Percentiles rank a stretch among this genome's conserved stretches.
phyloP scores from a whole-genome alignment of 2,329 filamentous ascomycete genomes.

The Huntiella decipiens region DNA sequence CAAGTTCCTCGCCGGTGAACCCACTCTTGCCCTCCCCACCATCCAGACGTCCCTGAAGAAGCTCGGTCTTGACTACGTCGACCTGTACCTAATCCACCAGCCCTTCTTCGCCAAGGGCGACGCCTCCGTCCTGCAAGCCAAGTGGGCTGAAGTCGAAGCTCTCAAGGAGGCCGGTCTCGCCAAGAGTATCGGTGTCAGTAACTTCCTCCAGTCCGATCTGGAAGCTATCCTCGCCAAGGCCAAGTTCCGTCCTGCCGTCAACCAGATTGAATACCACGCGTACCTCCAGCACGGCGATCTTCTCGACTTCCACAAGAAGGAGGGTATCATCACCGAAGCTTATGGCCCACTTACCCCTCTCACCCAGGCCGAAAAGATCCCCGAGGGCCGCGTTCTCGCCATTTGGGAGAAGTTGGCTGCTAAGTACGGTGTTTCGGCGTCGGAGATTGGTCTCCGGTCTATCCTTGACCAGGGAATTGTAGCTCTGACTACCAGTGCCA shows the following conservation, averaged over 20 bases:
- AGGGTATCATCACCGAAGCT: slow-evolving; percentile 36
- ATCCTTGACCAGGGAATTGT: slow-evolving; percentile 39
- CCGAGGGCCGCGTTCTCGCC: slow-evolving; percentile 31
- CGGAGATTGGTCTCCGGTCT: slow-evolving; percentile 41
- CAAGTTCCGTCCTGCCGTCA: slow-evolving; percentile 45
- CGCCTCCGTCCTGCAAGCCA: slow-evolving; percentile 27
- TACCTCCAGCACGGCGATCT: slow-evolving; percentile 49
- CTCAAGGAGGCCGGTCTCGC: slow-evolving; percentile 48
- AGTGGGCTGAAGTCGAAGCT: slow-evolving; percentile 42
- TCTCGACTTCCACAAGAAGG: slow-evolving; percentile 34
- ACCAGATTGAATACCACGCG: slow-evolving; percentile 69
- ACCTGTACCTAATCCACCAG: slow-evolving; percentile 47
- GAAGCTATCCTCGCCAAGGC: slow-evolving; percentile 39
- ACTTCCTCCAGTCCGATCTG: slow-evolving; percentile 42
- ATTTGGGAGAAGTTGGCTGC: slow-evolving; percentile 30
- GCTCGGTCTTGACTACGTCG: slow-evolving; percentile 51
- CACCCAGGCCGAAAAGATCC: slow-evolving; percentile 21
- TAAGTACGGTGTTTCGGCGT: slow-evolving; percentile 39
- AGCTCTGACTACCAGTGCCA: slow-evolving; percentile 40
- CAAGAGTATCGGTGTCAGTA: slow-evolving; percentile 58
- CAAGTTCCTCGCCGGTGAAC: slow-evolving; percentile 28
- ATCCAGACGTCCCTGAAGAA: slow-evolving; percentile 42
- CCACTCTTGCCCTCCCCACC: slow-evolving; percentile 26
- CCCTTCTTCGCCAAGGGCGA: slow-evolving; percentile 32
- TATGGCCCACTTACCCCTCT: slow-evolving; percentile 37